A percentile compares a stretch with the other conserved stretches of the same genome.
Evolutionary conservation across 495 filamentous ascomycete species (phyloP).

Genomic region (Xylaria cubensis): DNA sequence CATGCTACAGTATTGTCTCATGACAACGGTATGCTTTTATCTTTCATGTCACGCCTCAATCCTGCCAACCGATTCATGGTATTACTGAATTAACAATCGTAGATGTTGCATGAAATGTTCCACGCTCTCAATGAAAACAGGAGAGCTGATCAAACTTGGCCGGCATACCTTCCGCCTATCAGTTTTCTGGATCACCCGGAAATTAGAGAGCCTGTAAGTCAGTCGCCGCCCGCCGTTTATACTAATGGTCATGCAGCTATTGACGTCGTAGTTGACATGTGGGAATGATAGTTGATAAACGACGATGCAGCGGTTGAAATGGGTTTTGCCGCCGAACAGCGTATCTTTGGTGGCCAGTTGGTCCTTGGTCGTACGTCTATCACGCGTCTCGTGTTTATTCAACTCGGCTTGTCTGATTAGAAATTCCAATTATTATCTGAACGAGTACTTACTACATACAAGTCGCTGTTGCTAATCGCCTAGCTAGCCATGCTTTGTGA

Average conservation of each 20-base stretch:
- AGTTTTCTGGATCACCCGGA: not conserved
- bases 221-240: not conserved
- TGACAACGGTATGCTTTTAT: not conserved
- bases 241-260: not conserved
- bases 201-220: not conserved
- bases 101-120: constrained; percentile 21
- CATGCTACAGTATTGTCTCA: not conserved
- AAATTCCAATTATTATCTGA: not conserved
- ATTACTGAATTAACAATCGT: not conserved
- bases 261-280: not conserved
- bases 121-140: not conserved
- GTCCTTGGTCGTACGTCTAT: constrained; percentile 1
- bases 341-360: constrained; percentile 16
- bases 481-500: not conserved
- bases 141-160: not conserved
- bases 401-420: not conserved
- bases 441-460: not conserved
- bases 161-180: not conserved
- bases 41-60: not conserved
- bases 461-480: not conserved
- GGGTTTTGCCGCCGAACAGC: constrained; percentile 11
- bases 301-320: not conserved
- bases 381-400: not conserved
- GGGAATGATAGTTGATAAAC: not conserved
- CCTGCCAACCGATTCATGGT: not conserved